These are phyloP conservation scores for Epichloe baconii DNA, from an alignment of 2,329 filamentous ascomycete species.

Conservation along the genomic window DNA sequence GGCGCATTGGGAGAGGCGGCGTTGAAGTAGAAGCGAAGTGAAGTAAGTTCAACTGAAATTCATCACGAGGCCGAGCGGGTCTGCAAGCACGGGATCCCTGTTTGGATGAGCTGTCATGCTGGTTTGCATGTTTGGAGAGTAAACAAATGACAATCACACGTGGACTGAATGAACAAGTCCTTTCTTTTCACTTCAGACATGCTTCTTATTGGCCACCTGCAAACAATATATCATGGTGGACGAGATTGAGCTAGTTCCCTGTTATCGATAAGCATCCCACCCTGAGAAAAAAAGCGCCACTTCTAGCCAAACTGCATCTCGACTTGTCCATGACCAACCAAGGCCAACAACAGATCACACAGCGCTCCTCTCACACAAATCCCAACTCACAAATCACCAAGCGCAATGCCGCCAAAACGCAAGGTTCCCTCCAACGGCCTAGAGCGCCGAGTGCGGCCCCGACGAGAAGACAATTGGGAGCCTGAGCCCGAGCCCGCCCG, in stretches of 20 bases:
- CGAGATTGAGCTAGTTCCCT: too few relatives aligned
- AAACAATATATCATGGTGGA: too few relatives aligned
- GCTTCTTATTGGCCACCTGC: too few relatives aligned
- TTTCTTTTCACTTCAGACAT: neutral
- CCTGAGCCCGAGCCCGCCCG: slow-evolving; percentile 19
- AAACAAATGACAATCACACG: too few relatives aligned
- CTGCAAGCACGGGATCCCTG: too few relatives aligned
- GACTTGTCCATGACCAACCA: slow-evolving; percentile 8
- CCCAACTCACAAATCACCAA: neutral
- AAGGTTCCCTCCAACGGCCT: slow-evolving; percentile 25
- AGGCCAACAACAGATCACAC: neutral
- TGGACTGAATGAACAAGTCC: neutral
- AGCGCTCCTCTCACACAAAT: neutral
- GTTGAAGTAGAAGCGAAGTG: too few relatives aligned
- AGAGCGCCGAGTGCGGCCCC: slow-evolving; percentile 30
- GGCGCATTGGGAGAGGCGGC: neutral
- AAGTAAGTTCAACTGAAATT: too few relatives aligned
- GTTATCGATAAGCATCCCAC: slow-evolving; percentile 5
- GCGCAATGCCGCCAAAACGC: slow-evolving; percentile 24
- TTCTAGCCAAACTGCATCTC: neutral
- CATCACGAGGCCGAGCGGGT: too few relatives aligned
- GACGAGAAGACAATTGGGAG: slow-evolving; percentile 31
- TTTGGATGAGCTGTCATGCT: too few relatives aligned
- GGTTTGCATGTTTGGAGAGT: too few relatives aligned
- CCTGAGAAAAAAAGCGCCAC: neutral